Conservation (phyloP, 2,329 filamentous ascomycete species). For the Lachnellula occidentalis region DNA sequence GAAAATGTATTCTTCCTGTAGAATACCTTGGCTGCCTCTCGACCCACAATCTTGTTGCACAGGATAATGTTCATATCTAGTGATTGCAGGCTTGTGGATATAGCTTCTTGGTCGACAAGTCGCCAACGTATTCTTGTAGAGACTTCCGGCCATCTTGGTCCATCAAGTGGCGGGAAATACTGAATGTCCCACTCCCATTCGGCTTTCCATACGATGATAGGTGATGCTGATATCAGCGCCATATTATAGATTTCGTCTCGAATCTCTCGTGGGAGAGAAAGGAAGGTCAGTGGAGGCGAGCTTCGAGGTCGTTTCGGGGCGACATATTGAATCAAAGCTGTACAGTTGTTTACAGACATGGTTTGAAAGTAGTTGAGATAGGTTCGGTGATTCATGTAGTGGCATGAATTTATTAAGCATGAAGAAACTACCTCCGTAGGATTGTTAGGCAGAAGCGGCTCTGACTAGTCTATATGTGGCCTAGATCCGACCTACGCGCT, state of each 20-base stretch:
- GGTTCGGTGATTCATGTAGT: not conserved
- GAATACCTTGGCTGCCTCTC: conserved; percentile 5
- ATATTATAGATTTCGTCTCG: conserved; percentile 7
- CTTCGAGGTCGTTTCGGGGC: not conserved
- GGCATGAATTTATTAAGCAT: not conserved
- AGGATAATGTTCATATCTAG: conserved; percentile 1
- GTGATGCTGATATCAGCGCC: conserved; percentile 1
- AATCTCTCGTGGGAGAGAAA: conserved; percentile 7
- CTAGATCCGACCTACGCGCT: not conserved
- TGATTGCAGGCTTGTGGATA: not conserved
- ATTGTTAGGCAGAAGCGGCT: not conserved
- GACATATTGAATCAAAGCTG: conserved; percentile 3
- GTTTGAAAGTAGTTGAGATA: not conserved
- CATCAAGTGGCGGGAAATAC: not conserved
- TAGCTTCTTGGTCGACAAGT: conserved; percentile 3
- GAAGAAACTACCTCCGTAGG: not conserved
- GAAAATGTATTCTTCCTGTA: conserved; percentile 5
- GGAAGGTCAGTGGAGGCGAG: conserved; percentile 5
- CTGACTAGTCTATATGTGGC: not conserved
- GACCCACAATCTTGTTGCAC: conserved; percentile 2
- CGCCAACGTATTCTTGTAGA: not conserved
- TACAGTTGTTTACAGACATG: conserved; percentile 1
- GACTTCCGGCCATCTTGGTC: not conserved
- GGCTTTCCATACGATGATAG: conserved; percentile 5
- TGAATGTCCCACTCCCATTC: too few relatives aligned